Evolutionary conservation across 2,329 filamentous ascomycete species (phyloP).

Genomic region (Pseudogymnoascus sp.): DNA sequence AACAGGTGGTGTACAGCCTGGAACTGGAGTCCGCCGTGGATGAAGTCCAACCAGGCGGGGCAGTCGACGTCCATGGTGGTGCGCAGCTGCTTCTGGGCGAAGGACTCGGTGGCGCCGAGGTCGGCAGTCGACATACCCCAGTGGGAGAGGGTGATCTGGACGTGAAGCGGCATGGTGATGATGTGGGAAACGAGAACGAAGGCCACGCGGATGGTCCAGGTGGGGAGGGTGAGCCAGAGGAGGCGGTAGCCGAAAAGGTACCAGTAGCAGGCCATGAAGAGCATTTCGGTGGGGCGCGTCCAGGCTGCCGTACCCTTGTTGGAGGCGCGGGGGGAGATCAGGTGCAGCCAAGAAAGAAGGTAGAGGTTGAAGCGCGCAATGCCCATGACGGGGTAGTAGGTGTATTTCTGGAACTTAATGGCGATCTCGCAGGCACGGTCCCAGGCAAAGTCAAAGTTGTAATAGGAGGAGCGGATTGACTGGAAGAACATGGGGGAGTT

Average conservation of each 20-base stretch:
- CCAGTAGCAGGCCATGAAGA: constrained; percentile 57
- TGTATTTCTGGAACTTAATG: constrained; percentile 54
- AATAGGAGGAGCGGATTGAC: constrained; percentile 55
- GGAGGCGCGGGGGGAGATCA: constrained; percentile 47
- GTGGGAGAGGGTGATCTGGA: constrained; percentile 65
- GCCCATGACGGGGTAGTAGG: constrained; percentile 60
- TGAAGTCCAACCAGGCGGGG: constrained; percentile 62
- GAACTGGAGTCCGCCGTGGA: constrained; percentile 66
- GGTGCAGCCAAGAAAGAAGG: constrained; percentile 56
- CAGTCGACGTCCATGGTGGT: constrained; percentile 70
- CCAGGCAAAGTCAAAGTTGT: constrained; percentile 53
- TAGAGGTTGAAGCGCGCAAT: constrained; percentile 68
- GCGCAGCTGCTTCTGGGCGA: constrained; percentile 59
- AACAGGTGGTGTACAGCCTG: constrained; percentile 65
- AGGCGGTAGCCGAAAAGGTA: constrained; percentile 59
- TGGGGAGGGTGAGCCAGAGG: constrained; percentile 51
- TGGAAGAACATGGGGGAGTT: constrained; percentile 58
- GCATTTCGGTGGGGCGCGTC: constrained; percentile 59
- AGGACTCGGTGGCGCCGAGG: constrained; percentile 56
- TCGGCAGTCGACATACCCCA: constrained; percentile 64
- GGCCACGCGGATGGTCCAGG: constrained; percentile 45
- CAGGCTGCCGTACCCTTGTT: constrained; percentile 53
- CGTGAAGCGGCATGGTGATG: constrained; percentile 58
- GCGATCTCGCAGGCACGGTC: constrained; percentile 51
- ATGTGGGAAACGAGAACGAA: constrained; percentile 59